Conservation (phyloP, 2,329 filamentous ascomycete species). For the Fusarium sp. region DNA sequence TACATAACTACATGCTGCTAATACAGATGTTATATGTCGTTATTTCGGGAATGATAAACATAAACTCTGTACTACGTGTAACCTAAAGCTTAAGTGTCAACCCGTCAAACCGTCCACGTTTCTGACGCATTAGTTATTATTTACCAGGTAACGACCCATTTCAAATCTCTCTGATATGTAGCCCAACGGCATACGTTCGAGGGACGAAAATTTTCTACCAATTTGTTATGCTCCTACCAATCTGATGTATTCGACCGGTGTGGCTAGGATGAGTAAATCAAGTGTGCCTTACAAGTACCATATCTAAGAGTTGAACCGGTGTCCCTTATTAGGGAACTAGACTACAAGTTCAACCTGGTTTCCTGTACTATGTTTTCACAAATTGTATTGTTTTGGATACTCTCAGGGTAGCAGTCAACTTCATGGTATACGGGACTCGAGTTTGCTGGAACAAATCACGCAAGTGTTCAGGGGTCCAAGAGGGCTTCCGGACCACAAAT, state of each 20-base stretch:
- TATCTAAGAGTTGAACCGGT: background rate
- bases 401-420: background rate
- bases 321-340: background rate
- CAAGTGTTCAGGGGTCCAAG: background rate
- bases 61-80: conserved; percentile 8
- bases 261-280: background rate
- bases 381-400: background rate
- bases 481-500: background rate
- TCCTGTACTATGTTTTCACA: background rate
- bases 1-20: no score
- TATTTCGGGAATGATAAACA: background rate
- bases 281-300: background rate
- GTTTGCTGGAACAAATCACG: background rate
- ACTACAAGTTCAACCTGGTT: background rate
- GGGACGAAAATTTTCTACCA: background rate
- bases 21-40: background rate
- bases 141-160: no score
- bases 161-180: no score
- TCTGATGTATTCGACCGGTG: background rate
- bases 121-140: background rate
- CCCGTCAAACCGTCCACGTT: background rate
- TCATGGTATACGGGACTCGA: background rate
- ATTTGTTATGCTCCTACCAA: background rate
- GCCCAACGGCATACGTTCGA: no score
- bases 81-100: background rate